A percentile compares a stretch with the other conserved stretches of the same genome.
Evolutionary conservation across 768 basidiomycete genomes (phyloP).

Genomic region (Cyclocybe aegerita): DNA sequence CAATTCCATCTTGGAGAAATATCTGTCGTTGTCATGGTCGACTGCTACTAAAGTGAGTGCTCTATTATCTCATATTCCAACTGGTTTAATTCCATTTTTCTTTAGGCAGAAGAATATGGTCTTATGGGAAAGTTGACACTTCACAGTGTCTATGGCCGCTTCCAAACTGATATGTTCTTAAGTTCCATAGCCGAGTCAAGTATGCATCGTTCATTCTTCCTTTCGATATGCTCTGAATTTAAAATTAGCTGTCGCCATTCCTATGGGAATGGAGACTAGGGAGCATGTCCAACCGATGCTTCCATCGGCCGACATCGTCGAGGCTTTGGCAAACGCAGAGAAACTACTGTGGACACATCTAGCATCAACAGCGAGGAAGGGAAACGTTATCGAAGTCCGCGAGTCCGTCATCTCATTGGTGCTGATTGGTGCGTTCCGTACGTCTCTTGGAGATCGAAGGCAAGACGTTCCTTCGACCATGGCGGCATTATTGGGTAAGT

Average conservation of each 20-base stretch:
- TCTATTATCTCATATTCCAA: background rate
- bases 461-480: constrained; percentile 52
- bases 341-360: constrained; percentile 69
- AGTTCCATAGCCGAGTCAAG: constrained; percentile 91
- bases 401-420: constrained; percentile 73
- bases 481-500: constrained; percentile 61
- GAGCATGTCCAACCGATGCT: constrained; percentile 35
- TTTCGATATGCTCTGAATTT: background rate
- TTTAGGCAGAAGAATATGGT: constrained; percentile 71
- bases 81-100: background rate
- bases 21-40: constrained; percentile 55
- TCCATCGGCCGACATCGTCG: constrained; percentile 56
- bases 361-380: constrained; percentile 49
- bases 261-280: constrained; percentile 69
- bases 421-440: constrained; percentile 72
- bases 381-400: constrained; percentile 69
- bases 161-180: constrained; percentile 85
- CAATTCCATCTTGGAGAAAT: constrained; percentile 53
- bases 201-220: constrained; percentile 36
- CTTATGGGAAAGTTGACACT: constrained; percentile 79
- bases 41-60: constrained; percentile 53
- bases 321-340: constrained; percentile 66
- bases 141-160: constrained; percentile 73
- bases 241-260: constrained; percentile 72
- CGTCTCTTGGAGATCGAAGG: constrained; percentile 68